Base-by-base conservation (phyloP, 2,329 filamentous ascomycete genomes). In the Nemania serpens region DNA sequence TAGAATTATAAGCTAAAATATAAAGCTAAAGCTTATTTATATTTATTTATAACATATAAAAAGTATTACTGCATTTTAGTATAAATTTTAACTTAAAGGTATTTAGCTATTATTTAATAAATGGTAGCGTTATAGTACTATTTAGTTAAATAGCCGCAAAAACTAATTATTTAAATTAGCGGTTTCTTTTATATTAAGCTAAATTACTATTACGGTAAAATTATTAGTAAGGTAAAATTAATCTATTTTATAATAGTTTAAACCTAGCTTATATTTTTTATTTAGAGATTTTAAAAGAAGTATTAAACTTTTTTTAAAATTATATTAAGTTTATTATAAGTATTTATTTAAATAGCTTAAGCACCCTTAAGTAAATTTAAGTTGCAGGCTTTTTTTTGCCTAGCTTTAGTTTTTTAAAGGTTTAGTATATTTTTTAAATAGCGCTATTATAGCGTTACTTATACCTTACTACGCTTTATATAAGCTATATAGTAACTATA, bases 81-180 rank as follows among this genome's bases (percentile, higher is more conserved):
- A 54, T 59, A 18, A 20, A 53, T 59, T 59, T 25, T 54, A 22
- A 59, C 49, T 58, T 58, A 41, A 18, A 58, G 20, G 33, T 33
- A 15, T 58, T 53, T 15, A 56, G 36, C 36, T 13, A 56, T 56
- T 49, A 56, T 56, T 15, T 10, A 41, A 18, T 18, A 51, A 10
- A 51, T 51, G 10, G 5, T 51, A 51, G 10, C 36, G 41, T 49
- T 17, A 13, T 13, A 17, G 12, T 10, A 49, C 12, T 49, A 15
- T n/a, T 15, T 12, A 13, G 46, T 49, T 12, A 13, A 13, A 49
- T 20, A 49, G n/a, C n/a, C 13, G 13, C 12, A 50, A 50, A 50
- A 50, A 50, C 33, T 17, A 50, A 50, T 50, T 50, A 50, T 50
- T 22, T 50, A 22, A 50, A 50, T 50, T 22, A 50, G 12, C 18